Percentiles rank a stretch among this genome's conserved stretches.
These are phyloP conservation scores for Populus hybrid DNA, from an alignment of 441 rosid species.

Conservation along the genomic window DNA sequence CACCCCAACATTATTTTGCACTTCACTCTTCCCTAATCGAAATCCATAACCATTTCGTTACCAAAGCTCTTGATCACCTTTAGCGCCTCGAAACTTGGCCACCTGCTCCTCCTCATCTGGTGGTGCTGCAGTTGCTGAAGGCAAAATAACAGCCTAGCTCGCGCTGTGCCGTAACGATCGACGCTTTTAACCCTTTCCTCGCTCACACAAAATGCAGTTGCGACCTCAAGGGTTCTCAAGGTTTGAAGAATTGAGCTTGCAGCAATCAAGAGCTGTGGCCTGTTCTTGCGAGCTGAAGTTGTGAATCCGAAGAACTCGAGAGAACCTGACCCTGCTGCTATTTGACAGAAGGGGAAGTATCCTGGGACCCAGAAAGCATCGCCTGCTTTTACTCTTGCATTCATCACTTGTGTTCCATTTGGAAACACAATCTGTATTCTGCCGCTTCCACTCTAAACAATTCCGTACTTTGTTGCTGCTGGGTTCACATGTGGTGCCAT, in stretches of 20 bases:
- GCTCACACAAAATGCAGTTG: slow-evolving; percentile 51
- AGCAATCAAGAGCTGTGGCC: slow-evolving; percentile 72
- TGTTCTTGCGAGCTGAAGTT: slow-evolving; percentile 63
- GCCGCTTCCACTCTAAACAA: slow-evolving; percentile 61
- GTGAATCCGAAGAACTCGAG: slow-evolving; percentile 85
- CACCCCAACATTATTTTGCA: background rate
- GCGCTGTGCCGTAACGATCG: slow-evolving; percentile 36
- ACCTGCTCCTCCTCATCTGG: slow-evolving; percentile 24
- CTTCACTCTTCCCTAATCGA: slow-evolving; percentile 8
- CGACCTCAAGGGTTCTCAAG: slow-evolving; percentile 46
- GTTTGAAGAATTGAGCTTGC: slow-evolving; percentile 38
- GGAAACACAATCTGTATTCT: slow-evolving; percentile 65
- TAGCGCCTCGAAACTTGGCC: background rate
- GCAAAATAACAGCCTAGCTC: slow-evolving; percentile 59
- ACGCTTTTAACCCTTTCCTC: slow-evolving; percentile 32
- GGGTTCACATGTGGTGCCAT: slow-evolving; percentile 60
- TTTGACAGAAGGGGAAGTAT: slow-evolving; percentile 82
- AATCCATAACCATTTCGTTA: slow-evolving; percentile 24
- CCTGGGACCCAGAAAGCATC: slow-evolving; percentile 82
- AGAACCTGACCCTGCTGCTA: slow-evolving; percentile 53
- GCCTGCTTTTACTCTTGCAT: slow-evolving; percentile 45
- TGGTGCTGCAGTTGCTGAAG: slow-evolving; percentile 50
- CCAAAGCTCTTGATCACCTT: slow-evolving; percentile 23
- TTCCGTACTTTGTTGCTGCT: slow-evolving; percentile 63
- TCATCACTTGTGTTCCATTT: slow-evolving; percentile 67